Conservation (phyloP, 208 protist species). For the Polymyxa betae region DNA sequence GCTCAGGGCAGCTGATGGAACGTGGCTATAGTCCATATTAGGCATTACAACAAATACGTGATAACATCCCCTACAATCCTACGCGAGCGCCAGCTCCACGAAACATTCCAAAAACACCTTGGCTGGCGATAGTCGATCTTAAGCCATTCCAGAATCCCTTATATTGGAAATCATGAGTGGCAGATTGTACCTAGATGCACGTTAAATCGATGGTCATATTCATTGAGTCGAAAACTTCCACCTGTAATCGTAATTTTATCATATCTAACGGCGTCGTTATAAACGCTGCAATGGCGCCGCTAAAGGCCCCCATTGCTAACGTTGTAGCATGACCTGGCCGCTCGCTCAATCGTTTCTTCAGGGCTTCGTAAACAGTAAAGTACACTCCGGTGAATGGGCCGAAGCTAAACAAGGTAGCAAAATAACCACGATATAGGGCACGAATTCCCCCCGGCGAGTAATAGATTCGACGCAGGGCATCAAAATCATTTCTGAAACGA, state of each 20-base stretch:
- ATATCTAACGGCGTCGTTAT: slow-evolving; percentile 11
- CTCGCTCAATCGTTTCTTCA: neutral
- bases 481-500: no score
- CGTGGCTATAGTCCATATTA: neutral
- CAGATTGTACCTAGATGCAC: neutral
- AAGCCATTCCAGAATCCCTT: neutral
- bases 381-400: slow-evolving; percentile 26
- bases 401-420: slow-evolving; percentile 31
- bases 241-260: slow-evolving; percentile 42
- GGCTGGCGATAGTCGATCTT: neutral
- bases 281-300: neutral
- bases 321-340: neutral
- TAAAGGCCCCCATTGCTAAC: neutral
- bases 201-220: neutral
- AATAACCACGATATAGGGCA: neutral
- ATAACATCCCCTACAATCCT: neutral
- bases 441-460: neutral
- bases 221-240: neutral
- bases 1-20: neutral
- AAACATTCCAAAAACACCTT: neutral
- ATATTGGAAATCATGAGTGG: neutral
- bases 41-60: neutral
- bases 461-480: neutral
- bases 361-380: neutral
- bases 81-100: neutral